Evolutionary conservation across 257 asterid species (phyloP), one percentile per base, ranked within the genome.

Genomic region (Mitragyna speciosa): DNA sequence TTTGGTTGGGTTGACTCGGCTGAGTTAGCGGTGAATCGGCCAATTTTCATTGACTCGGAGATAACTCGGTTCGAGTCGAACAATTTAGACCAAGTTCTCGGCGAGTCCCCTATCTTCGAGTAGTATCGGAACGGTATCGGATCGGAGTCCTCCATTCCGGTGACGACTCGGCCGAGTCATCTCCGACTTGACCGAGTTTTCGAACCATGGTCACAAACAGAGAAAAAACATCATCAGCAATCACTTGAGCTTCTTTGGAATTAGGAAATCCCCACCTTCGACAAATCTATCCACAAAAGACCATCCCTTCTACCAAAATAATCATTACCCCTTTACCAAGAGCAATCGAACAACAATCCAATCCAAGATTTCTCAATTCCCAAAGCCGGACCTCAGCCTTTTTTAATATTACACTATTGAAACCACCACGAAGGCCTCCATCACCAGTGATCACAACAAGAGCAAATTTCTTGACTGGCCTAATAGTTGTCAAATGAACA

Each of bases 391-490:
- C 6, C 81, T 90, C 97, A 2, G 97, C 97, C 73, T 93, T 94
- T 52, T 90, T 90, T 75, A 94, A 73, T 82, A 94, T 74, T 7
- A 15, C 22, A 67, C 91, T 94, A 78, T 93, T 94, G 88, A 90
- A 94, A 12, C 92, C 97, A 24, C 98, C 97, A 61, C 98, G 93
- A 20, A 94, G 95, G 9, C 98, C 98, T 17, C 98, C 92, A 66
- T 95, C 98, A 8, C 98, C 98, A 0, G 98, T 95, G 26, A 93
- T 93, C 9, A 95, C 98, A 7, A 95, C 98, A 6, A 95, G 89
- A 10, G 94, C 98, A 77, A 95, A 96, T 78, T 93, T 95, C 89
- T 90, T 93, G 70, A 95, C 98, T 0, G 98, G 91, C 70, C 98
- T 78, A 33, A 87, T 90, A 76, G 87, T 89, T 69, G 97, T 95